These are phyloP conservation scores for Lipomyces anomalus DNA, from an alignment of 805 yeast species.

Conservation along the genomic window DNA sequence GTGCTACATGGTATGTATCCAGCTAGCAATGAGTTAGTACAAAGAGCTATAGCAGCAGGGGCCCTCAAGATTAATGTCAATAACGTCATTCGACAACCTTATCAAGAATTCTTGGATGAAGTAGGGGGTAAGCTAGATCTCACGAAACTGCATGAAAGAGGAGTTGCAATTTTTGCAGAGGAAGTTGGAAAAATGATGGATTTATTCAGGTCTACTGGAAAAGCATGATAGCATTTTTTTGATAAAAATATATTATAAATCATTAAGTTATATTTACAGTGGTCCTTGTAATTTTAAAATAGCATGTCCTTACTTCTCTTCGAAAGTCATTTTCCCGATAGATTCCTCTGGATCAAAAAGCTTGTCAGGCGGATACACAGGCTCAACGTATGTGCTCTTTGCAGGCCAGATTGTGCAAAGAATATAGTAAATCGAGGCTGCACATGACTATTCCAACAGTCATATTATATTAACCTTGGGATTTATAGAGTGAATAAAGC, in stretches of 20 bases:
- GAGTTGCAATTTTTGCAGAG: not conserved
- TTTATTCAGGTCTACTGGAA: not conserved
- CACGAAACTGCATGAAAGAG: not conserved
- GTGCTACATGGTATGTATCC: slow-evolving; percentile 38
- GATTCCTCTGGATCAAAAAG: not conserved
- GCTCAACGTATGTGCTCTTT: slow-evolving; percentile 2
- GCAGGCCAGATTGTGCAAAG: slow-evolving; percentile 52
- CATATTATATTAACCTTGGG: no score
- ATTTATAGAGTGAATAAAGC: slow-evolving; percentile 25
- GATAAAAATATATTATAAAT: no score
- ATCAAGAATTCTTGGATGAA: not conserved
- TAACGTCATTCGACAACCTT: slow-evolving; percentile 8
- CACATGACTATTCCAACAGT: slow-evolving; percentile 62
- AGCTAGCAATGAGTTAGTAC: slow-evolving; percentile 30
- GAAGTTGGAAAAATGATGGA: not conserved
- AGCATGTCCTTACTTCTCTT: not conserved
- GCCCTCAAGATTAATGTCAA: slow-evolving; percentile 36
- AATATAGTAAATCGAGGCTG: slow-evolving; percentile 47
- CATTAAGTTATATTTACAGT: not conserved
- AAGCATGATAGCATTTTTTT: not conserved
- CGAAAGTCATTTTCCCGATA: not conserved
- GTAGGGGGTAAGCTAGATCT: not conserved
- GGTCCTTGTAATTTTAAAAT: not conserved
- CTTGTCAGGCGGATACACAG: not conserved
- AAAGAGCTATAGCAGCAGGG: slow-evolving; percentile 29